Evolutionary conservation across 2,329 filamentous ascomycete genomes (phyloP).

Genomic region (Cladophialophora carrionii): DNA sequence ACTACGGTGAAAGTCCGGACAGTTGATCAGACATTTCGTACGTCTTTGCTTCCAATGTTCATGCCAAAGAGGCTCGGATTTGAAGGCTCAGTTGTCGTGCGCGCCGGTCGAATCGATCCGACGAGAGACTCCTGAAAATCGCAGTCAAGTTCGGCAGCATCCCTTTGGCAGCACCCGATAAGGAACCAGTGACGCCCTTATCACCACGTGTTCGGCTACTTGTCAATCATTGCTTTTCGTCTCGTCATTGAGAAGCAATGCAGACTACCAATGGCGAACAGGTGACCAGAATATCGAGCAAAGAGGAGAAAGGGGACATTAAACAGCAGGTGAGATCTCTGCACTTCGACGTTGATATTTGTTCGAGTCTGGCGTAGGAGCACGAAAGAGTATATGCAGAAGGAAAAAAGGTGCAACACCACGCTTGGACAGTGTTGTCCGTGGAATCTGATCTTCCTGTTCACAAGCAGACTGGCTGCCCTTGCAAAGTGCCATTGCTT

Average conservation of each 20-base stretch:
- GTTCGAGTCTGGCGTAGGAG: neutral
- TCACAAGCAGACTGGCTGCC: neutral
- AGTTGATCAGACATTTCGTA: neutral
- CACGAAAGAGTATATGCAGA: neutral
- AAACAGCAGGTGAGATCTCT: neutral
- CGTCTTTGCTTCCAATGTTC: neutral
- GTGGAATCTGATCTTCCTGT: neutral
- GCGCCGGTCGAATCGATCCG: neutral
- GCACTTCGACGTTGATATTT: neutral
- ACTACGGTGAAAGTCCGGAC: neutral
- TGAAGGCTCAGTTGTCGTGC: neutral
- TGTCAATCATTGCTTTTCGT: too few relatives aligned
- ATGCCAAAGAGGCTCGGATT: neutral
- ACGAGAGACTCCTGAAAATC: constrained; percentile 15
- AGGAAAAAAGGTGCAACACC: neutral
- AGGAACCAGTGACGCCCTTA: constrained; percentile 5
- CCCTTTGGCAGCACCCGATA: constrained; percentile 17
- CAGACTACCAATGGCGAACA: neutral
- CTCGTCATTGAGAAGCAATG: neutral
- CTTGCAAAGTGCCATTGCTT: neutral
- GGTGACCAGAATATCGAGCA: neutral
- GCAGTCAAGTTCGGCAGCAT: neutral
- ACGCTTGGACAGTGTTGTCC: neutral
- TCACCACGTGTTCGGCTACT: constrained; percentile 18
- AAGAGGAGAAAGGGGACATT: neutral